Conservation (phyloP, 1,284 basidiomycete species). For the Xanthoconium separans region DNA sequence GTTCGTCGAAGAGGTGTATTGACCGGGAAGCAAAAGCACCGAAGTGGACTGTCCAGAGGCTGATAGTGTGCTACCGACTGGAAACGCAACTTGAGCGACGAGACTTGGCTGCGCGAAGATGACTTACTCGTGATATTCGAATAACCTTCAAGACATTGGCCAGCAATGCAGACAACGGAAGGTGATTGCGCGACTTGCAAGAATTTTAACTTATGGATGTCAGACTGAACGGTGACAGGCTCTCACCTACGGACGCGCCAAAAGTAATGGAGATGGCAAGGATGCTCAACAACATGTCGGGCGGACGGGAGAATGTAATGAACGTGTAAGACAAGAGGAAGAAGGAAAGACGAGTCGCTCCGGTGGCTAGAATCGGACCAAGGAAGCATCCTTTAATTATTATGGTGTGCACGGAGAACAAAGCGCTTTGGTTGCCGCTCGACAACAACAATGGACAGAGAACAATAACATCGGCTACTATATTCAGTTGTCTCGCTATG, state of each 20-base stretch:
- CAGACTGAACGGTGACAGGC: background rate
- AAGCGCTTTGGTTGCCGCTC: slow-evolving; percentile 24
- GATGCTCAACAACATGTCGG: slow-evolving; percentile 46
- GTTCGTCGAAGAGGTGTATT: slow-evolving; percentile 65
- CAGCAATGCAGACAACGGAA: slow-evolving; percentile 74
- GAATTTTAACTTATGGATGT: slow-evolving; percentile 1
- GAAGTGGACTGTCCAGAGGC: slow-evolving; percentile 49
- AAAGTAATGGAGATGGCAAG: slow-evolving; percentile 45
- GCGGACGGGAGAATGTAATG: slow-evolving; percentile 30
- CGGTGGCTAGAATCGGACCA: slow-evolving; percentile 2
- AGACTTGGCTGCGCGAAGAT: background rate
- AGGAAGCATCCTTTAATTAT: slow-evolving; percentile 19
- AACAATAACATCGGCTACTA: slow-evolving; percentile 28
- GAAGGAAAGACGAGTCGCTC: slow-evolving; percentile 26
- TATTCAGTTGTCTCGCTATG: background rate
- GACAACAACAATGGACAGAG: slow-evolving; percentile 24
- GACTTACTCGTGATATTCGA: slow-evolving; percentile 67
- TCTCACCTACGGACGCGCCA: slow-evolving; percentile 48
- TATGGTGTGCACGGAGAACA: slow-evolving; percentile 31
- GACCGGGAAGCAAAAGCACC: slow-evolving; percentile 68
- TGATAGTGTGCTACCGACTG: slow-evolving; percentile 67
- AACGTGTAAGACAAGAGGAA: slow-evolving; percentile 25
- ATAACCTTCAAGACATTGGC: slow-evolving; percentile 75
- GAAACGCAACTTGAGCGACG: slow-evolving; percentile 16
- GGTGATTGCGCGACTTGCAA: slow-evolving; percentile 53